A percentile compares a stretch with the other conserved stretches of the same genome.
phyloP scores from a whole-genome alignment of 1,284 basidiomycete species.

The Trametes sp. region DNA sequence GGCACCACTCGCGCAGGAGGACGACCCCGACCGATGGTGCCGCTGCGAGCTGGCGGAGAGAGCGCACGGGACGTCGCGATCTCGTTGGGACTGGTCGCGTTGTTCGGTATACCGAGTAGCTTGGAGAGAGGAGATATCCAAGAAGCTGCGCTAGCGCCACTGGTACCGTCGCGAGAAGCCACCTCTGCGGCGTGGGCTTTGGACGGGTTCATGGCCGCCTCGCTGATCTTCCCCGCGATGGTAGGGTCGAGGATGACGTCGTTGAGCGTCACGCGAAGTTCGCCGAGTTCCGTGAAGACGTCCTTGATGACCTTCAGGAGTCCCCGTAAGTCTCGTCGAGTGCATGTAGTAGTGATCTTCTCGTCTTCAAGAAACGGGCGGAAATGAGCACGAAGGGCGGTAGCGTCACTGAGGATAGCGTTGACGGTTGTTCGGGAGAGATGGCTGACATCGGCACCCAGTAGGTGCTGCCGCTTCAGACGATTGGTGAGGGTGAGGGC shows the following conservation, averaged over 20 bases:
- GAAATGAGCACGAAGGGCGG: conserved; percentile 78
- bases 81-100: conserved; percentile 24
- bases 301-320: conserved; percentile 90
- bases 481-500: conserved; percentile 89
- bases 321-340: conserved; percentile 83
- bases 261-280: conserved; percentile 86
- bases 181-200: conserved; percentile 54
- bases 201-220: conserved; percentile 70
- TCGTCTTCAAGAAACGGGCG: conserved; percentile 77
- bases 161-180: conserved; percentile 38
- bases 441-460: conserved; percentile 86
- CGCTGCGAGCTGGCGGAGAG: conserved; percentile 38
- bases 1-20: conserved; percentile 57
- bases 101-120: conserved; percentile 58
- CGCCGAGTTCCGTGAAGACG: conserved; percentile 83
- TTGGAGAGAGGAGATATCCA: conserved; percentile 90
- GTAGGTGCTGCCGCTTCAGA: conserved; percentile 89
- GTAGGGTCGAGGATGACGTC: conserved; percentile 90
- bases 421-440: conserved; percentile 87
- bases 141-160: conserved; percentile 48
- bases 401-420: conserved; percentile 77
- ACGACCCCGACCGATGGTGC: conserved; percentile 34
- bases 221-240: conserved; percentile 75
- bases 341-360: conserved; percentile 67
- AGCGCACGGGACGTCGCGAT: conserved; percentile 37